These are phyloP conservation scores for Phytopythium ostracodes DNA, from an alignment of 352 stramenopile species.

Conservation along the genomic window DNA sequence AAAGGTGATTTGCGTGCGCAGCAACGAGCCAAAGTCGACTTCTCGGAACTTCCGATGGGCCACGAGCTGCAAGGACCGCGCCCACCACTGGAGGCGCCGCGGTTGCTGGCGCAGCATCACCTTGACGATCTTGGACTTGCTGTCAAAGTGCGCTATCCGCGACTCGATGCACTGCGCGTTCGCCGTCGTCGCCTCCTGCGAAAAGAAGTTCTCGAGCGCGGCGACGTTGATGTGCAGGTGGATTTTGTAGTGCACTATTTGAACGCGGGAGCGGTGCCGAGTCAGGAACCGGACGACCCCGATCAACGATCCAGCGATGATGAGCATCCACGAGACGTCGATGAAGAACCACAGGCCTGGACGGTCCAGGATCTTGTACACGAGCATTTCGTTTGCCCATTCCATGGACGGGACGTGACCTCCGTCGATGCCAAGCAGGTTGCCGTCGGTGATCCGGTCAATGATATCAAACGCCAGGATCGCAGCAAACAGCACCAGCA, in stretches of 20 bases:
- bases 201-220: constrained; percentile 51
- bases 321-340: constrained; percentile 39
- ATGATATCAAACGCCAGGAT: constrained; percentile 93
- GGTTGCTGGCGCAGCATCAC: constrained; percentile 87
- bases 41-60: constrained; percentile 23
- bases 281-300: constrained; percentile 34
- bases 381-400: constrained; percentile 50
- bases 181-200: constrained; percentile 1
- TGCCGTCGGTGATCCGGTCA: constrained; percentile 93
- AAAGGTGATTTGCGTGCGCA: constrained; percentile 60
- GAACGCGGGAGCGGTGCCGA: constrained; percentile 27
- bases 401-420: constrained; percentile 33
- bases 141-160: constrained; percentile 64
- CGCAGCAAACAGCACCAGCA: constrained; percentile 90
- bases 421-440: constrained; percentile 73
- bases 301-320: constrained; percentile 32
- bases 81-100: constrained; percentile 22
- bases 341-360: constrained; percentile 52
- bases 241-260: constrained; percentile 37
- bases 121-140: constrained; percentile 78
- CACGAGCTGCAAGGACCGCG: constrained; percentile 17
- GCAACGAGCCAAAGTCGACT: constrained; percentile 29
- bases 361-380: constrained; percentile 30
- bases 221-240: constrained; percentile 46
- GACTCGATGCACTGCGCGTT: constrained; percentile 65